These are phyloP conservation scores for Alternaria ethzedia DNA, from an alignment of 2,329 filamentous ascomycete genomes.

Conservation along the genomic window DNA sequence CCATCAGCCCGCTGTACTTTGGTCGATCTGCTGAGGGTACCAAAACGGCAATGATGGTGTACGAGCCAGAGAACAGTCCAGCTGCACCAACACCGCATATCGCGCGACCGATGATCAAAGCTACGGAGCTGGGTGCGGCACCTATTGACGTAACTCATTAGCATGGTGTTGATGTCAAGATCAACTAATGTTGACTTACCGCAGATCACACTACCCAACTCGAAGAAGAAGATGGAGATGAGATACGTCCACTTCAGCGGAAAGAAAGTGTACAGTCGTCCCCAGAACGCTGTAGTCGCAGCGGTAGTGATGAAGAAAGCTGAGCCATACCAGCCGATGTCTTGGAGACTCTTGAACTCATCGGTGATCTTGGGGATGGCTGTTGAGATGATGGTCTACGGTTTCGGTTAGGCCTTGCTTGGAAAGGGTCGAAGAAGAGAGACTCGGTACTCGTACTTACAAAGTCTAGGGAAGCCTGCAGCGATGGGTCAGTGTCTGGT, in stretches of 20 bases:
- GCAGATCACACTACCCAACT: conserved; percentile 1
- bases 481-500: background rate
- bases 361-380: conserved; percentile 42
- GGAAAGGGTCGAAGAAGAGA: background rate
- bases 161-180: background rate
- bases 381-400: conserved; percentile 29
- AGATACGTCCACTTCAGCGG: conserved; percentile 23
- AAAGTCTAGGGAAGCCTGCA: conserved; percentile 5
- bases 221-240: conserved; percentile 2
- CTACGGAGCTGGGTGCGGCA: background rate
- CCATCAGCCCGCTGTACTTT: conserved; percentile 46
- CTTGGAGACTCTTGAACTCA: conserved; percentile 37
- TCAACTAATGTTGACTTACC: background rate
- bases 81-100: conserved; percentile 7
- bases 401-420: background rate
- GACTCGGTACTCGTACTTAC: background rate
- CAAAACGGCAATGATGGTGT: conserved; percentile 52
- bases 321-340: conserved; percentile 40
- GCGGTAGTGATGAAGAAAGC: conserved; percentile 36
- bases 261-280: conserved; percentile 19
- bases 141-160: background rate
- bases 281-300: conserved; percentile 18
- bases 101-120: background rate
- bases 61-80: conserved; percentile 29
- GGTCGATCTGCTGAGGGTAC: conserved; percentile 51